Evolutionary conservation across 2,329 filamentous ascomycete genomes (phyloP).

Genomic region (Amauroascus niger): DNA sequence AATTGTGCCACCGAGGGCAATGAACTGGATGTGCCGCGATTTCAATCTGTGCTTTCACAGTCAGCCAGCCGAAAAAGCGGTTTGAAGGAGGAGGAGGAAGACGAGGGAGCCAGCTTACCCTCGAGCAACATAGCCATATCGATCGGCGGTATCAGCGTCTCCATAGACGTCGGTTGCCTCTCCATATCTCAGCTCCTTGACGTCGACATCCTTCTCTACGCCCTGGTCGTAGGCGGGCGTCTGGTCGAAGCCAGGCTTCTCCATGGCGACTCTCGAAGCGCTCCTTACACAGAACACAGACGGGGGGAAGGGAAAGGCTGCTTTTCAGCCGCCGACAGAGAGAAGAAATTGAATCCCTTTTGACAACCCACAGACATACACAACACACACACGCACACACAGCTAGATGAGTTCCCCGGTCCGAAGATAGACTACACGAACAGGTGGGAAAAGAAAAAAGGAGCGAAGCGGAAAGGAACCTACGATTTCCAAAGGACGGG

Average conservation of each 20-base stretch:
- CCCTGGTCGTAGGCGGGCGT: conserved; percentile 18
- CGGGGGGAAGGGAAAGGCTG: no score
- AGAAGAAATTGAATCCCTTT: no score
- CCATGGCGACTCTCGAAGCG: conserved; percentile 3
- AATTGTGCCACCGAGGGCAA: conserved; percentile 51
- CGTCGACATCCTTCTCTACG: conserved; percentile 18
- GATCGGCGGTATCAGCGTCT: conserved; percentile 42
- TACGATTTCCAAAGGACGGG: not conserved
- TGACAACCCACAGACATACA: no score
- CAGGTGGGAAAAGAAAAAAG: not conserved
- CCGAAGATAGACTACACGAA: no score
- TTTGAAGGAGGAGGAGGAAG: conserved; percentile 12
- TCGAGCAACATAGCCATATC: conserved; percentile 44
- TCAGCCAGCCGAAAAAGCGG: no score
- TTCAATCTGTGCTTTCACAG: conserved; percentile 29
- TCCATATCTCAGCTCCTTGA: conserved; percentile 27
- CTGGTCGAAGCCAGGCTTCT: conserved; percentile 1
- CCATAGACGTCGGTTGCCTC: conserved; percentile 48
- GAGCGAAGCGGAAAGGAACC: not conserved
- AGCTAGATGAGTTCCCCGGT: not conserved
- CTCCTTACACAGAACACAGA: not conserved
- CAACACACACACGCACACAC: no score
- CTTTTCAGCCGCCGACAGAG: no score
- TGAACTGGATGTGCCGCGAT: conserved; percentile 50
- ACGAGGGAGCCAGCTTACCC: conserved; percentile 29